Conservation (phyloP, 106 monocot genomes). For the Agapanthus africanus region DNA sequence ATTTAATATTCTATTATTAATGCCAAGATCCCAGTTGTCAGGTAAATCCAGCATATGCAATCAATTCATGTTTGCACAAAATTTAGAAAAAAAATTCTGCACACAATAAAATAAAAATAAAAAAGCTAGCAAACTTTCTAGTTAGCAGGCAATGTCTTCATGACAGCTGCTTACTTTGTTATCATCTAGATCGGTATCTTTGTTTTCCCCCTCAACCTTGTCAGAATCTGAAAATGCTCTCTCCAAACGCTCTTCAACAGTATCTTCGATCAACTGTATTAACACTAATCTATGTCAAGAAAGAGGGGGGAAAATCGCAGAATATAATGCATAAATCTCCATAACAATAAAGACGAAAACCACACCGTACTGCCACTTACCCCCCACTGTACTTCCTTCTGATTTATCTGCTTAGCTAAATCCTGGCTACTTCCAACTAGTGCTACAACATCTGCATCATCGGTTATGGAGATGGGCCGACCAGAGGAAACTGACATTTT, state of each 20-base stretch:
- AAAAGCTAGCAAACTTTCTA: background rate
- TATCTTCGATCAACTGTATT: slow-evolving; percentile 88
- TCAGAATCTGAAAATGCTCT: slow-evolving; percentile 73
- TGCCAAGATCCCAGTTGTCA: background rate
- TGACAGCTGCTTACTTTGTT: slow-evolving; percentile 42
- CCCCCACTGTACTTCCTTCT: slow-evolving; percentile 95
- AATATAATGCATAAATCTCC: background rate
- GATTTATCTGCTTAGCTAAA: slow-evolving; percentile 76
- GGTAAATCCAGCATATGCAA: background rate
- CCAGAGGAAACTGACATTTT: slow-evolving; percentile 73
- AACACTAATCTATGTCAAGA: background rate
- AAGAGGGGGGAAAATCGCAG: background rate
- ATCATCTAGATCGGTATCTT: slow-evolving; percentile 75
- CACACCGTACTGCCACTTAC: slow-evolving; percentile 31
- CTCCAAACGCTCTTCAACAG: slow-evolving; percentile 83
- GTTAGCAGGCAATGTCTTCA: background rate
- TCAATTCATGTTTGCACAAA: background rate
- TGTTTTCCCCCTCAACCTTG: slow-evolving; percentile 74
- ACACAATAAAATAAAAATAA: background rate
- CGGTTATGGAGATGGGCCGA: slow-evolving; percentile 62
- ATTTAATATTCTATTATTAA: background rate
- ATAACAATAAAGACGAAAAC: background rate
- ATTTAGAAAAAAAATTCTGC: background rate
- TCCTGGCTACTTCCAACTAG: slow-evolving; percentile 67
- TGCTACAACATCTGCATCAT: slow-evolving; percentile 66